Evolutionary conservation across 768 basidiomycete genomes (phyloP), one percentile per base, ranked within the genome.

Genomic region (Lactarius vividus): DNA sequence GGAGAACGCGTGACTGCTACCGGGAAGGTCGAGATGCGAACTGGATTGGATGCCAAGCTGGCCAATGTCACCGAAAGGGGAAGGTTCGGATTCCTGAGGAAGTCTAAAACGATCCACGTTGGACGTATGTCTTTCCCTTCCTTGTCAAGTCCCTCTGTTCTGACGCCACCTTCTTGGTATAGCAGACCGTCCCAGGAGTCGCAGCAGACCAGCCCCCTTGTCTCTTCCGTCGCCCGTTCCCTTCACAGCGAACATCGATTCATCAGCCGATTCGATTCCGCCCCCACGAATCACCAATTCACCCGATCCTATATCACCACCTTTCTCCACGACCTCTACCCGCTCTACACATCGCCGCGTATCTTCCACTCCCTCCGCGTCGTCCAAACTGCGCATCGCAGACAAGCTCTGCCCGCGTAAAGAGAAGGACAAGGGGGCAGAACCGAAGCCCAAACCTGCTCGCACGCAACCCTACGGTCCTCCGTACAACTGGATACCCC

Each of bases 401-500:
- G 65, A 63, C 31, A 66, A 46, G 61, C 29, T 66, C 4, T 66
- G 57, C 33, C 9, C 61, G 8, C 65, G 65, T 23, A 66, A 55
- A 29, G 65, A 63, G 31, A 66, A 54, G 53, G 65, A 58, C 10
- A 66, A 37, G 29, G 49, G 2, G 0, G 15, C 16, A 18, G 61
- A 61, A 15, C 33, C 57, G 7, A 63, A 53, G 26, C 65, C 66
- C 18, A 63, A 55, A 29, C 63, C 69, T 15, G 59, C 69, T 15
- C 69, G 69, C 29, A 70, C 69, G 1, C 69, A 70, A 60, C 69
- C 69, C 31, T 70, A 70, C 29, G 69, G 67, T 18, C 64, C 67
- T 0, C 69, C 69, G 18, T 70, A 70, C 53, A 69, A 69, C 10
- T 65, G 64, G 64, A 58, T 42, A 29, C 69, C 69, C 0, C 69